Evolutionary conservation across 345 rosid genomes (phyloP).

Genomic region (Moricandia moricandioides): DNA sequence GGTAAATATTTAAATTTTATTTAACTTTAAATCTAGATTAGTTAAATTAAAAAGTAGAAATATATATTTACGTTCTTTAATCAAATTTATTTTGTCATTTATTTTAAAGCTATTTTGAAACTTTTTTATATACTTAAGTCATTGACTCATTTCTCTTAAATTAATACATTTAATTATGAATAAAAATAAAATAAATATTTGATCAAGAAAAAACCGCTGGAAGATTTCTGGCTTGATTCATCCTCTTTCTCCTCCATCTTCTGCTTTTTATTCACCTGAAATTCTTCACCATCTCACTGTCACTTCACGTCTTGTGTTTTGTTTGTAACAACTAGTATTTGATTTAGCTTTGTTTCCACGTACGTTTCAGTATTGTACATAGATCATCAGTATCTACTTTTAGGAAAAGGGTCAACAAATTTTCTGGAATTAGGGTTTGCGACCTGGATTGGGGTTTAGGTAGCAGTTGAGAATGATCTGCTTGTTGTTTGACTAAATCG

Average conservation of each 20-base stretch:
- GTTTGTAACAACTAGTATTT: constrained; percentile 13
- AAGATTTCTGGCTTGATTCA: constrained; percentile 25
- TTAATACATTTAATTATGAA: constrained; percentile 25
- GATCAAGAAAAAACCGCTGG: constrained; percentile 30
- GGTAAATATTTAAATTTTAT: too few relatives aligned
- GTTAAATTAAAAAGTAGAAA: too few relatives aligned
- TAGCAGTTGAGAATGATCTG: constrained; percentile 29
- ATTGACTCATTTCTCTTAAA: too few relatives aligned
- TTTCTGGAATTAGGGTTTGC: constrained; percentile 26
- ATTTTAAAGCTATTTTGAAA: too few relatives aligned
- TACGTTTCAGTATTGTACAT: constrained; percentile 37
- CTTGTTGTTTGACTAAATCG: constrained; percentile 39
- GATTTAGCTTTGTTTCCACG: constrained; percentile 30
- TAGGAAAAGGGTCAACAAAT: neutral
- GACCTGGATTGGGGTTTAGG: constrained; percentile 40
- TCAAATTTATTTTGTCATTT: too few relatives aligned
- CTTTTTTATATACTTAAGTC: too few relatives aligned
- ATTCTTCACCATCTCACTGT: constrained; percentile 38
- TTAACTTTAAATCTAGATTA: too few relatives aligned
- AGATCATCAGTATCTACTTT: neutral
- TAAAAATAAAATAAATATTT: neutral
- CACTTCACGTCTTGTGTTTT: constrained; percentile 19
- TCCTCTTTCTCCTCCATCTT: constrained; percentile 8
- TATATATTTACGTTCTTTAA: too few relatives aligned
- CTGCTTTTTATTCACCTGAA: constrained; percentile 31